phyloP scores from a whole-genome alignment of 208 protist genomes.

The Trichomonas gallinae region DNA sequence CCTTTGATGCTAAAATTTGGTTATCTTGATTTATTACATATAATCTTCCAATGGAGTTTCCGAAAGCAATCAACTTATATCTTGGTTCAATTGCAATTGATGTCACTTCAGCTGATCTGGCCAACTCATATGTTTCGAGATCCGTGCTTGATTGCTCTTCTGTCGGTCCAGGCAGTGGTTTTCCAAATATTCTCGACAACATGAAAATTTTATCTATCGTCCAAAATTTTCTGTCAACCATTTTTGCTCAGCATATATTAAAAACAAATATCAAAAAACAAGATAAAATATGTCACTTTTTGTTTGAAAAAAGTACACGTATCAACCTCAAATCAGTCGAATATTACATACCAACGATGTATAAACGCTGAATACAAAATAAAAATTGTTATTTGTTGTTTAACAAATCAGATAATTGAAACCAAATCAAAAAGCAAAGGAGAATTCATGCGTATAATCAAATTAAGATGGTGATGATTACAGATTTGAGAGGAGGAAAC shows the following conservation, averaged over 20 bases:
- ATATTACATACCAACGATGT: no score
- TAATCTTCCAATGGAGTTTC: background rate
- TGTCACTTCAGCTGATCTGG: background rate
- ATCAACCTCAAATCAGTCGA: no score
- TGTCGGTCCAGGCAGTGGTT: background rate
- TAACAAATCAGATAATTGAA: no score
- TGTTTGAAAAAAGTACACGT: no score
- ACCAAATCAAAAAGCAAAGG: no score
- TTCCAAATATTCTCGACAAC: background rate
- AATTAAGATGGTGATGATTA: no score
- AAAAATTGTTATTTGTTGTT: no score
- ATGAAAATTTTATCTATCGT: background rate
- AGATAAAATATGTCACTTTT: no score
- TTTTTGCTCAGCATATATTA: background rate
- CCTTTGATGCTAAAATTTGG: background rate
- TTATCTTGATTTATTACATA: background rate
- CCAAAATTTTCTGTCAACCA: background rate
- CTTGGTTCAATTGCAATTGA: background rate
- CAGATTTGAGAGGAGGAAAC: no score
- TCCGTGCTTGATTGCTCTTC: background rate
- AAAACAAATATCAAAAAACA: background rate
- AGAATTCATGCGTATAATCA: no score
- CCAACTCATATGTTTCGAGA: background rate
- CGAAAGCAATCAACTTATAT: background rate
- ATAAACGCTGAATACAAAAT: no score